Base-by-base conservation (phyloP, 2,329 filamentous ascomycete species). In the Aspergillus intermedius region DNA sequence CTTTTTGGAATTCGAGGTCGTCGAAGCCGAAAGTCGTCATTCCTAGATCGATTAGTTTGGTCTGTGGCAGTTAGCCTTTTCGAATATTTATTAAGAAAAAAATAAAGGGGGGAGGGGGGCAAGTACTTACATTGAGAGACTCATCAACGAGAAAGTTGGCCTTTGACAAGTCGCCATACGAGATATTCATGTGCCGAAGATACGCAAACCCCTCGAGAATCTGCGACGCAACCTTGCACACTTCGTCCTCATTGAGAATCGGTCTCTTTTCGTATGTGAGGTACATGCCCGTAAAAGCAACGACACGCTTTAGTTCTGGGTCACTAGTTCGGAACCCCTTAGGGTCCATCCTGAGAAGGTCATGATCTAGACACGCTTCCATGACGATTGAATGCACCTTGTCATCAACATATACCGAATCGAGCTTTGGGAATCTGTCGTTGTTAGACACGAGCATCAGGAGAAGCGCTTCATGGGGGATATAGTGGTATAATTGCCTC, bases 61-160 rank as follows among this genome's bases (percentile, higher is more conserved):
- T 45, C 55, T 60, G 41, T 28, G 44, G 1, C 10, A 4, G n/a
- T 52, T 44, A 43, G 41, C 25, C 21, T 22, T 22, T 35, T 15
- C 5, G 13, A n/a, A 5, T 35, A 2, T 2, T n/a, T 15, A n/a
- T 35, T 35, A 35, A 12, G 34, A 13, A 37, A 15, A 40, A 4
- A n/a, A n/a, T n/a, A n/a, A n/a, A n/a, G n/a, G 17, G 17, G 17
- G 17, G 17, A 19, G 3, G 17, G 15, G 39, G 21, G 19, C 21
- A 22, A 34, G 17, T 3, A 48, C 55, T 53, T 56, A 58, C 61
- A 48, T 64, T 60, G 4, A 64, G 53, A 17, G 60, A 37, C 37
- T 56, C 50, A 45, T 63, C 60, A 10, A 67, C 44, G 4, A 65
- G n/a, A 35, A 60, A 65, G 48, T 67, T 67, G 8, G 50, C 44